Conservation (phyloP, 345 rosid species). For the Leavenworthia alabamica region DNA sequence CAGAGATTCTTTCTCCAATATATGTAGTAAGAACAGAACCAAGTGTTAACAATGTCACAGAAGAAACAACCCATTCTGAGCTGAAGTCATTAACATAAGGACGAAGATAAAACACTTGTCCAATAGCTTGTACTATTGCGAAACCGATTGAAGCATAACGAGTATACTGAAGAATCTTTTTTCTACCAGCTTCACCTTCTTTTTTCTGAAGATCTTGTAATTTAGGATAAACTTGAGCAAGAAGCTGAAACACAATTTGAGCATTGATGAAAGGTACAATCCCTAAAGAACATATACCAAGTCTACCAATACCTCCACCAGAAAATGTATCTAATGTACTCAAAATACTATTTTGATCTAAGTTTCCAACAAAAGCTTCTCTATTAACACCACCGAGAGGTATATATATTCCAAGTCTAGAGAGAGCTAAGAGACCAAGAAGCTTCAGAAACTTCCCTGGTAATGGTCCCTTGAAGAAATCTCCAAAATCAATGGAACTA, state of each 20-base stretch:
- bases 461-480: slow-evolving; percentile 88
- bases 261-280: slow-evolving; percentile 97
- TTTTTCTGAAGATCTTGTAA: slow-evolving; percentile 96
- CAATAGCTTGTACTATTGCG: slow-evolving; percentile 87
- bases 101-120: slow-evolving; percentile 86
- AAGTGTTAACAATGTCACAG: slow-evolving; percentile 71
- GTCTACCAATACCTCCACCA: slow-evolving; percentile 96
- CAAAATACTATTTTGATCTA: slow-evolving; percentile 82
- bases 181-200: slow-evolving; percentile 99
- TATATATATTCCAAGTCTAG: slow-evolving; percentile 86
- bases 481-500: slow-evolving; percentile 94
- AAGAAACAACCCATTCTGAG: slow-evolving; percentile 76
- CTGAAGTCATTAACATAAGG: slow-evolving; percentile 88
- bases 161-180: slow-evolving; percentile 88
- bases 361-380: slow-evolving; percentile 86
- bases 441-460: slow-evolving; percentile 93
- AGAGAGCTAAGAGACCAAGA: slow-evolving; percentile 72
- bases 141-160: slow-evolving; percentile 93
- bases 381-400: slow-evolving; percentile 96
- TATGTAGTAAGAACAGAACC: slow-evolving; percentile 85
- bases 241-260: slow-evolving; percentile 95
- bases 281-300: slow-evolving; percentile 94
- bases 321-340: slow-evolving; percentile 96
- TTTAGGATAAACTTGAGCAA: slow-evolving; percentile 93
- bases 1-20: slow-evolving; percentile 83